A percentile compares a stretch with the other conserved stretches of the same genome.
phyloP scores from a whole-genome alignment of 768 basidiomycete species.

The Lactarius sp. region DNA sequence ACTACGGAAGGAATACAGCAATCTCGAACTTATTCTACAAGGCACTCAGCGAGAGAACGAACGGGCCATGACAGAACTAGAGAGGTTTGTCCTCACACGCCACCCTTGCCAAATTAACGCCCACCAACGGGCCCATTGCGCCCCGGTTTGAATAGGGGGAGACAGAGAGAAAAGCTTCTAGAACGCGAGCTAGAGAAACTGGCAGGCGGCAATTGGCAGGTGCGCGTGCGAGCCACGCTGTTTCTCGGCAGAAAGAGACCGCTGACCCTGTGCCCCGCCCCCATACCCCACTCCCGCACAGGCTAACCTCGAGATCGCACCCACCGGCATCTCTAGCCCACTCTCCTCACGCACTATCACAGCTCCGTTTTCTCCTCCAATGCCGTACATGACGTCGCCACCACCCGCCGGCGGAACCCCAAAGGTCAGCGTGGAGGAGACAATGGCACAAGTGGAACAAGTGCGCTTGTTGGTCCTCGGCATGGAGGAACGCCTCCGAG shows the following conservation, averaged over 20 bases:
- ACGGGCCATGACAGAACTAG: conserved; percentile 74
- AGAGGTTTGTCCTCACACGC: conserved; percentile 45
- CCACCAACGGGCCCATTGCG: background rate
- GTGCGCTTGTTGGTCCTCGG: conserved; percentile 64
- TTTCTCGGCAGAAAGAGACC: background rate
- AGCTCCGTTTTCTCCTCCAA: conserved; percentile 30
- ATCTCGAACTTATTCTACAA: conserved; percentile 67
- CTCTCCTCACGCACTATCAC: conserved; percentile 30
- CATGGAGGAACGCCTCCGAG: conserved; percentile 67
- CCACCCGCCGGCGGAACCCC: background rate
- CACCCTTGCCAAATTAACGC: background rate
- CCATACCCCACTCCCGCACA: conserved; percentile 30
- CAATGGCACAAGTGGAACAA: conserved; percentile 61
- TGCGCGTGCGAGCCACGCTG: conserved; percentile 29
- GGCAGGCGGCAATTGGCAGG: conserved; percentile 83
- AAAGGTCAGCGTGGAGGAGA: conserved; percentile 35
- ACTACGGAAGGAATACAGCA: conserved; percentile 67
- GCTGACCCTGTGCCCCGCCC: conserved; percentile 13
- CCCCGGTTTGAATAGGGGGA: conserved; percentile 36
- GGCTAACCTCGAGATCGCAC: conserved; percentile 37
- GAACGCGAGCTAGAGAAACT: conserved; percentile 67
- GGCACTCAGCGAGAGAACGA: conserved; percentile 87
- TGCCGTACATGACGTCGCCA: background rate
- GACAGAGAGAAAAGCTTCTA: conserved; percentile 68
- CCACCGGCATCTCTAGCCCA: conserved; percentile 31